Base-by-base conservation (phyloP, 2,329 filamentous ascomycete genomes). In the Talaromyces sp. region DNA sequence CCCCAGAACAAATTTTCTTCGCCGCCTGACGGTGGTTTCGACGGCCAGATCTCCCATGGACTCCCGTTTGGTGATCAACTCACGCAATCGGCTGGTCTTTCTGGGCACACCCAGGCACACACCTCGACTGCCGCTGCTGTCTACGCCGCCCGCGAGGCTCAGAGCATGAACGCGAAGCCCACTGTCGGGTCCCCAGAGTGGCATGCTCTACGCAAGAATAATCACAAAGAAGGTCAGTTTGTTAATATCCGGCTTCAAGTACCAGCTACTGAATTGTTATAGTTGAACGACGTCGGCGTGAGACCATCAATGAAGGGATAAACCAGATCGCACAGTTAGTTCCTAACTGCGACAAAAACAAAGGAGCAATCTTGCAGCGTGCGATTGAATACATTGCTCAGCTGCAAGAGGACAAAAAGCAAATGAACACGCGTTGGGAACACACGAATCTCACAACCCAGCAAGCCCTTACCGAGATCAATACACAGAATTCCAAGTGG, bases 251-350 rank as follows among this genome's bases (percentile, higher is more conserved):
- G 32, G 14, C 46, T 55, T 14, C 19, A 58, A 10, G 21, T 55
- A 63, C 68, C 72, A 69, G 5, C 27, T n/a, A 17, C 19, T 54
- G 46, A 62, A 43, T 11, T 66, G 68, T 27, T 62, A 14, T 58
- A 98, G 95, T 99, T 64, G 95, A 99, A 78, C 91, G 95, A 63
- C 91, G 95, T 62, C 91, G 95, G 51, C 90, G 95, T 64, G 95
- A 99, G 77, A 97, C 95, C 0, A 99, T 99, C 74, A 99, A 99
- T 67, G 95, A 99, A 77, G 95, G 95, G 55, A 99, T 99, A 68
- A 98, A 97, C 71, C 95, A 98, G 76, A 85, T 99, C 31, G 91
- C 93, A 67, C 98, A 97, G 79, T 96, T 99, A 66, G 95, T 99
- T 0, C 95, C 95, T 0, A 92, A 92, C 14, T 97, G 93, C 70